Base-by-base conservation (phyloP, 192 early-diverging fungal genomes). In the Globomyces pollinis-pini region DNA sequence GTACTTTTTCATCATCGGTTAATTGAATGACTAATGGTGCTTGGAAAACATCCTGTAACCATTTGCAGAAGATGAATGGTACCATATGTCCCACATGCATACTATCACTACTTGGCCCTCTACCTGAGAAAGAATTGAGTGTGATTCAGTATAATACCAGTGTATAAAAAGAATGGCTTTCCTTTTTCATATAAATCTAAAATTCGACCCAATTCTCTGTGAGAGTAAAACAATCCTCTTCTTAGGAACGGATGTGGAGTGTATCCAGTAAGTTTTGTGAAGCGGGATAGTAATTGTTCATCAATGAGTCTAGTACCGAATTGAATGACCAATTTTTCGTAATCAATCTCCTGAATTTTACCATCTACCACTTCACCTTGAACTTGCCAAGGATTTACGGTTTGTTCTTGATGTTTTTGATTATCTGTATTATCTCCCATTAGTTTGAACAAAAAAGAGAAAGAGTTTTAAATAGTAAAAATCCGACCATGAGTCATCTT, bases 11-110 rank as follows among this genome's bases (percentile, higher is more conserved):
- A 67, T 98, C 95, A 67, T 98, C 95, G 57, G 96, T 98, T 59
- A 98, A 78, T 70, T 98, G 96, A 53, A 98, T 87, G 4, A 98
- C 96, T 24, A 96, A 64, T 24, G 94, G 91, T 2, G 87, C 90
- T 65, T 93, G 85, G 80, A 98, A 98, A 24, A 89, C 83, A 26
- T 98, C 96, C 68, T 98, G 96, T 41, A 98, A 76, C 85, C 86
- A 96, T 67, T 85, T 87, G 81, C 93, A 96, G 63, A 98, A 98
- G 20, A 93, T 60, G 70, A 98, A 95, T 34, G 95, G 95, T 56
- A 96, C 74, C 86, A 96, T 91, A 64, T 98, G 95, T 11, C 95
- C 95, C 34, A 93, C 73, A 56, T 96, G 95, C 93, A 98, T 96
- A 69, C 83, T 85, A 26, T 79, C 85, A 51, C 85, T 81, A 59